phyloP scores from a whole-genome alignment of 192 early-diverging fungal genomes.

The Podochytrium sp. region DNA sequence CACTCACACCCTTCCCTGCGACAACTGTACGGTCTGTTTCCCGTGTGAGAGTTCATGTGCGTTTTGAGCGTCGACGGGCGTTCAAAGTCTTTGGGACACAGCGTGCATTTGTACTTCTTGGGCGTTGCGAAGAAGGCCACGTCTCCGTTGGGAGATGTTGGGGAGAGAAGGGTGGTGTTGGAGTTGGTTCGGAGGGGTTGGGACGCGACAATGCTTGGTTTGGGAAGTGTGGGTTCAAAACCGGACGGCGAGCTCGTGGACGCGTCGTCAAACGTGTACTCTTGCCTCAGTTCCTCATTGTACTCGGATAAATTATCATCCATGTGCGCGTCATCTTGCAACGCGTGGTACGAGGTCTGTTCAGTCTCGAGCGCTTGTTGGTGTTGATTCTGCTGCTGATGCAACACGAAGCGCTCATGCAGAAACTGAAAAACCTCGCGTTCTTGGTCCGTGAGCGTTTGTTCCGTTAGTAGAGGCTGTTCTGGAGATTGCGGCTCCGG shows the following conservation, averaged over 20 bases:
- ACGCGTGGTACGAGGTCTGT: background rate
- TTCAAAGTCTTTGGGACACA: slow-evolving; percentile 41
- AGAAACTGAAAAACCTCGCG: background rate
- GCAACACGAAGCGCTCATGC: background rate
- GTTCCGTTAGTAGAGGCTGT: no score
- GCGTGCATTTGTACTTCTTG: slow-evolving; percentile 31
- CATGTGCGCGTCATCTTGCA: no score
- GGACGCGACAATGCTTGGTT: background rate
- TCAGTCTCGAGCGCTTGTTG: background rate
- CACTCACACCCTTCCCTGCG: slow-evolving; percentile 19
- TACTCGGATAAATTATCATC: no score
- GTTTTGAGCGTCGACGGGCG: slow-evolving; percentile 39
- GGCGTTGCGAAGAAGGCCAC: background rate
- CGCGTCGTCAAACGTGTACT: background rate
- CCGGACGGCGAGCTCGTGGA: no score
- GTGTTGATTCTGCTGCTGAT: background rate
- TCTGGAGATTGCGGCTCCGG: no score
- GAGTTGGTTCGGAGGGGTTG: background rate
- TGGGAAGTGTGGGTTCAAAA: background rate
- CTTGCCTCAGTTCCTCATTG: no score
- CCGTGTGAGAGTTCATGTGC: slow-evolving; percentile 44
- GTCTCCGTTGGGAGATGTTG: background rate
- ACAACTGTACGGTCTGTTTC: slow-evolving; percentile 36
- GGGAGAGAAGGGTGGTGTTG: background rate
- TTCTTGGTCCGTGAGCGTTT: background rate